Evolutionary conservation across 257 asterid species (phyloP), one percentile per base, ranked within the genome.

Genomic region (Echium plantagineum): DNA sequence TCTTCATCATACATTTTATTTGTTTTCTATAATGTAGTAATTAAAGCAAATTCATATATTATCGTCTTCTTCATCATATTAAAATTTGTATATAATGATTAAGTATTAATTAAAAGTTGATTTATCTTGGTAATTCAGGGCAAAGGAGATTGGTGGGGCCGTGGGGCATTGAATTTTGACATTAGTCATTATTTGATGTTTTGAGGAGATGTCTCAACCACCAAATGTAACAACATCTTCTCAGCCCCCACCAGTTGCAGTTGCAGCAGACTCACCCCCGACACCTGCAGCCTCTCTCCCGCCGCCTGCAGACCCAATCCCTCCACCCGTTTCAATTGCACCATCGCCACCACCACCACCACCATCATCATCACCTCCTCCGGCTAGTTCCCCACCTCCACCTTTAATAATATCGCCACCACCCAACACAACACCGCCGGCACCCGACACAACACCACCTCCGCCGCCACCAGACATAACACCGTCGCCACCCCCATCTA

Each of bases 271-370:
- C 38, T 7, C 38, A 5, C 38, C 70, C 15, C 7, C 75, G 1
- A 22, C 80, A 0, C 22, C 82, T 4, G 56, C 77, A 3, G 65
- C 82, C 19, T 66, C 80, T 0, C 56, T 72, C 21, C 20, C 85
- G 1, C 70, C 77, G 5, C 61, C n/a, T n/a, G n/a, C n/a, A n/a
- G n/a, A n/a, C n/a, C n/a, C n/a, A n/a, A n/a, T n/a, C n/a, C n/a
- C n/a, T n/a, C n/a, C n/a, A n/a, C n/a, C n/a, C n/a, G n/a, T n/a
- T n/a, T n/a, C n/a, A n/a, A n/a, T n/a, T n/a, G n/a, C n/a, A n/a
- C n/a, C n/a, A n/a, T n/a, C n/a, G n/a, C n/a, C n/a, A n/a, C n/a
- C n/a, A n/a, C n/a, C 73, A 4, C 72, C 74, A 0, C 26, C 61
- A 8, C 64, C 73, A 0, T 32, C 73, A 42, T 10, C 49, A 2